Evolutionary conservation across 192 early-diverging fungal genomes (phyloP).

Genomic region (Bifiguratus adelaidae): DNA sequence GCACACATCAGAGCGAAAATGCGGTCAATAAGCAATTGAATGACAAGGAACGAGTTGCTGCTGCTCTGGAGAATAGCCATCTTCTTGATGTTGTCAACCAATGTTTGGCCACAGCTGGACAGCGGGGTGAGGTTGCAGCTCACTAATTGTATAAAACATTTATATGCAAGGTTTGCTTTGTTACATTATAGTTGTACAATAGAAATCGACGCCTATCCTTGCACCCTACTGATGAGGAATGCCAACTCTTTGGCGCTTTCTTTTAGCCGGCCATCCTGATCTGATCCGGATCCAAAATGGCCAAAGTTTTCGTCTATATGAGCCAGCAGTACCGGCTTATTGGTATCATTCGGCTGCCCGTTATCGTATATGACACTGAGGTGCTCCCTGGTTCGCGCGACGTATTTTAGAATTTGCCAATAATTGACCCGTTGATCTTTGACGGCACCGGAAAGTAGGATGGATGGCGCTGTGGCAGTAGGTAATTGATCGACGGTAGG

Average conservation of each 20-base stretch:
- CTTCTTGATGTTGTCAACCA: slow-evolving; percentile 94
- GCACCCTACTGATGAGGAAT: slow-evolving; percentile 34
- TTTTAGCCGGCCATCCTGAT: slow-evolving; percentile 32
- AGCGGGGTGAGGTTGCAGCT: slow-evolving; percentile 7
- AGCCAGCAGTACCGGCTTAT: slow-evolving; percentile 13
- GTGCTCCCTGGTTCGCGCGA: slow-evolving; percentile 53
- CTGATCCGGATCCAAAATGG: slow-evolving; percentile 37
- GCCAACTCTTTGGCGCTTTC: slow-evolving; percentile 40
- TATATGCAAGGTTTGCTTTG: too few species aligned
- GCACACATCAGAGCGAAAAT: slow-evolving; percentile 91
- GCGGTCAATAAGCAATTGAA: slow-evolving; percentile 98
- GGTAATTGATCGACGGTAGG: too few species aligned
- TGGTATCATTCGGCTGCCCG: slow-evolving; percentile 14
- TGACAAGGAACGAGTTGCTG: slow-evolving; percentile 97
- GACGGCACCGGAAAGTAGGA: slow-evolving; percentile 68
- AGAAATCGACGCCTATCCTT: too few species aligned
- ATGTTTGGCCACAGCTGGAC: slow-evolving; percentile 53
- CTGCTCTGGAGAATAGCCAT: slow-evolving; percentile 91
- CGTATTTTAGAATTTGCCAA: slow-evolving; percentile 83
- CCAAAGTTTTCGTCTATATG: slow-evolving; percentile 37
- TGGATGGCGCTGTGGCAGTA: slow-evolving; percentile 31
- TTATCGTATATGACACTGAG: slow-evolving; percentile 9
- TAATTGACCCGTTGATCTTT: slow-evolving; percentile 72
- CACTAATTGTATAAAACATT: too few species aligned
- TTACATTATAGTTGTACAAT: too few species aligned